Evolutionary conservation across 768 basidiomycete species (phyloP).

Genomic region (Boletellus ananiceps): DNA sequence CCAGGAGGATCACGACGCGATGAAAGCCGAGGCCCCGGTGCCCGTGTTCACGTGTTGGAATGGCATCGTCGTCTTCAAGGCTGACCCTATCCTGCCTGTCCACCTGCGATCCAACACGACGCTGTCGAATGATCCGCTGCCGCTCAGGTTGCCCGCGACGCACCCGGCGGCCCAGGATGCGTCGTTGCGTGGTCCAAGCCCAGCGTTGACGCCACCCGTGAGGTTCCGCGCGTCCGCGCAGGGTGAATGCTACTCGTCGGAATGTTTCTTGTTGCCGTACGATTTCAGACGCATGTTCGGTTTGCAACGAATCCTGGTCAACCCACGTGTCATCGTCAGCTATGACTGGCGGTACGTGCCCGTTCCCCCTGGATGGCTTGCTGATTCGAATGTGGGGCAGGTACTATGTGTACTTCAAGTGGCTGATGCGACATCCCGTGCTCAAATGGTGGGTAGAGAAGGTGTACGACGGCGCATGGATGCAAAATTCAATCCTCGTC

Average conservation of each 20-base stretch:
- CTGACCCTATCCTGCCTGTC: slow-evolving; percentile 40
- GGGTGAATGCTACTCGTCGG: slow-evolving; percentile 27
- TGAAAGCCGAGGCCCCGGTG: slow-evolving; percentile 36
- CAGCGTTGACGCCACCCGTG: slow-evolving; percentile 16
- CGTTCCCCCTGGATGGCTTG: background rate
- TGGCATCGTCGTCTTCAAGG: slow-evolving; percentile 38
- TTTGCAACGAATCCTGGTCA: slow-evolving; percentile 34
- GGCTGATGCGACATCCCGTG: slow-evolving; percentile 34
- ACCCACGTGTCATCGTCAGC: slow-evolving; percentile 36
- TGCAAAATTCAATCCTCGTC: slow-evolving; percentile 34
- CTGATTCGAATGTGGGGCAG: slow-evolving; percentile 3
- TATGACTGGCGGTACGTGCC: slow-evolving; percentile 33
- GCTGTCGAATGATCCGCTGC: slow-evolving; percentile 32
- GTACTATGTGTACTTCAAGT: slow-evolving; percentile 34
- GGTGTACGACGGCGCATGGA: slow-evolving; percentile 35
- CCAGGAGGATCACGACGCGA: slow-evolving; percentile 30
- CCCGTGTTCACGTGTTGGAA: slow-evolving; percentile 47
- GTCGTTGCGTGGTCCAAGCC: slow-evolving; percentile 11
- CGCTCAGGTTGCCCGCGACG: slow-evolving; percentile 8
- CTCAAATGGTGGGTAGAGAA: slow-evolving; percentile 41
- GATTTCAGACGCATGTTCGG: slow-evolving; percentile 38
- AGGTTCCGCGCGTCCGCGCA: slow-evolving; percentile 15
- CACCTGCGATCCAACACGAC: slow-evolving; percentile 35
- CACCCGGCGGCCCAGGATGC: slow-evolving; percentile 14
- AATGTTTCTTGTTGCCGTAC: slow-evolving; percentile 40